Evolutionary conservation across 2,329 filamentous ascomycete species (phyloP).

Genomic region (Zymoseptoria passerinii): DNA sequence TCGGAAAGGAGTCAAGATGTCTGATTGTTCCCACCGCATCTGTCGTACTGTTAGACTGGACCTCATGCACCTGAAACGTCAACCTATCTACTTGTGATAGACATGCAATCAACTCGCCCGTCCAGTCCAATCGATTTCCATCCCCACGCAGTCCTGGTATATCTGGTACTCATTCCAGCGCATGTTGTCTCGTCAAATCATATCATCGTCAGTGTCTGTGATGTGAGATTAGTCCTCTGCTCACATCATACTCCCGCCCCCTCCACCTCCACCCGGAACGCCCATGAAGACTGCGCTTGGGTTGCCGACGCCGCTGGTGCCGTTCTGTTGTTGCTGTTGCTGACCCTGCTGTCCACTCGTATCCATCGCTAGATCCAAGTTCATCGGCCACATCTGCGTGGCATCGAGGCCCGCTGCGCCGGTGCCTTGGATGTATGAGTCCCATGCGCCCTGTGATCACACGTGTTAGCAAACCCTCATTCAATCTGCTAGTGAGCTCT

Average conservation of each 20-base stretch:
- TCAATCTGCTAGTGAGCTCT: neutral
- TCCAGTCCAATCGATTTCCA: neutral
- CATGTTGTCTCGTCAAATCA: neutral
- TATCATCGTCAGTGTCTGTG: neutral
- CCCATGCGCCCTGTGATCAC: conserved; percentile 53
- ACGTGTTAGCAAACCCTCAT: conserved; percentile 5
- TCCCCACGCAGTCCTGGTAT: neutral
- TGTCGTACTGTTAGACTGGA: neutral
- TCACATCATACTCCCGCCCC: neutral
- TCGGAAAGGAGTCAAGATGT: neutral
- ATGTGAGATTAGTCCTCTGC: neutral
- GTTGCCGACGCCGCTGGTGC: neutral
- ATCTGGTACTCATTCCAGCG: neutral
- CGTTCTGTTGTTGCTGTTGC: neutral
- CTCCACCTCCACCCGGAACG: neutral
- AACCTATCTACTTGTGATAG: neutral
- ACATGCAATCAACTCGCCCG: neutral
- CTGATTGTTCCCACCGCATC: neutral
- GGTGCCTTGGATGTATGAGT: conserved; percentile 58
- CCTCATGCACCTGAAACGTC: neutral
- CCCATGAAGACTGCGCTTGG: neutral
- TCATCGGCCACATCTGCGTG: conserved; percentile 39
- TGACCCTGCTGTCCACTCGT: conserved; percentile 19
- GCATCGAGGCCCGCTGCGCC: conserved; percentile 31
- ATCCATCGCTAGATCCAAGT: conserved; percentile 25